Evolutionary conservation across 202 grass and related monocot species (phyloP).

Genomic region (Saccharum hybrid): DNA sequence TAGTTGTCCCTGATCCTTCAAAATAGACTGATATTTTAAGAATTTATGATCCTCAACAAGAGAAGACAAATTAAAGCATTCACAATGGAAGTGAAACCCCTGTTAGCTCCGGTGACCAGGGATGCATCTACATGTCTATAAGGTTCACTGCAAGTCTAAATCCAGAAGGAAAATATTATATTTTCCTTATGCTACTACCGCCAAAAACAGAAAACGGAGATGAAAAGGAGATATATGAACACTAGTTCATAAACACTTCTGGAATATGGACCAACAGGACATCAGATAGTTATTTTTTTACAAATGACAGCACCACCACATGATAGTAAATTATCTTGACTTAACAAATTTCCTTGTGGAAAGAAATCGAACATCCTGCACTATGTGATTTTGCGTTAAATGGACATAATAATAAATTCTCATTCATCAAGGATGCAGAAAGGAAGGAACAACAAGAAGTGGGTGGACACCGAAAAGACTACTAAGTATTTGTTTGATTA

Average conservation of each 20-base stretch:
- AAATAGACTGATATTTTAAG: background rate
- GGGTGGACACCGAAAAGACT: background rate
- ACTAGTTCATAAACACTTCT: background rate
- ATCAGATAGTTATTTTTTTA: background rate
- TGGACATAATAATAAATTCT: background rate
- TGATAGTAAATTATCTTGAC: background rate
- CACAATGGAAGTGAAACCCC: background rate
- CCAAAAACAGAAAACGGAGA: slow-evolving; percentile 5
- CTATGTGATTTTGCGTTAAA: slow-evolving; percentile 4
- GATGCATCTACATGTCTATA: background rate
- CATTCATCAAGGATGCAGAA: background rate
- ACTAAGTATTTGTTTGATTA: background rate
- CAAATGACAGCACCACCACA: background rate
- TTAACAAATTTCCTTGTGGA: background rate
- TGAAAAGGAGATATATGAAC: background rate
- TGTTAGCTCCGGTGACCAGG: background rate
- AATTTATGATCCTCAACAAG: background rate
- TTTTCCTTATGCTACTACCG: background rate
- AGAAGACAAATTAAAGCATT: background rate
- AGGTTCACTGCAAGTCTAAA: background rate
- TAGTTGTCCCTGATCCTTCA: background rate
- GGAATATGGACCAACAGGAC: slow-evolving; percentile 1
- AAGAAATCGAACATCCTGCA: background rate
- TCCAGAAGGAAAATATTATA: background rate
- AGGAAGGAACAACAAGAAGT: background rate